Base-by-base conservation (phyloP, 768 basidiomycete genomes). In the Lentinula sp. region DNA sequence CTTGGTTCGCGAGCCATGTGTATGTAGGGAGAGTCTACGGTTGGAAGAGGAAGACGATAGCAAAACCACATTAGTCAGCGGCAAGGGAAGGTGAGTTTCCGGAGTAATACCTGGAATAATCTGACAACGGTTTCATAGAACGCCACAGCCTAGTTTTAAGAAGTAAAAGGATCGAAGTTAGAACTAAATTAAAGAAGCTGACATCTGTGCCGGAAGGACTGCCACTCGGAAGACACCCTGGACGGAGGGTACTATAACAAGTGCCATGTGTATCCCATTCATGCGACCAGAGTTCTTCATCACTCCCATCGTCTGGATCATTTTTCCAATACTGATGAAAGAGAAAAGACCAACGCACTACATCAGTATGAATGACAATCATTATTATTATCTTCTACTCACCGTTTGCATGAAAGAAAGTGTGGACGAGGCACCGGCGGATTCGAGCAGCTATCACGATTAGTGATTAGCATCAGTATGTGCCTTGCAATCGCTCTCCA, bases 201-300 rank as follows among this genome's bases (percentile, higher is more conserved):
- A 84, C 86, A 70, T 89, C 89, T 8, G 83, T 80, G 23, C 88
- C 87, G 54, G 70, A 75, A 7, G 80, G 66, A 63, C 83, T 86
- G n/a, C 81, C 83, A 9, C 74, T 70, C 2, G 86, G 85, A 52
- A 89, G 75, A 69, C 88, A 91, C 32, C 72, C 73, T 8, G 81
- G 70, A 59, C 78, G 63, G 18, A 90, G 78, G 4, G 87, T 89
- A 68, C 87, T 88, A 62, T 67, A 54, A 66, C 80, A 82, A 6
- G 80, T 90, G 35, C 89, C 89, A 65, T 90, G 89, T 11, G 77
- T 82, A 9, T 72, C 62, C 88, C 88, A 90, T 70, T 90, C 89
- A 61, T 91, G 87, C 83, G 85, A 80, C 89, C 88, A 91, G 68
- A 90, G 85, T 35, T 79, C 67, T 66, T 90, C 82, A 64, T 82